phyloP scores from a whole-genome alignment of 805 yeast genomes.

The Wickerhamiella sorbophila region DNA sequence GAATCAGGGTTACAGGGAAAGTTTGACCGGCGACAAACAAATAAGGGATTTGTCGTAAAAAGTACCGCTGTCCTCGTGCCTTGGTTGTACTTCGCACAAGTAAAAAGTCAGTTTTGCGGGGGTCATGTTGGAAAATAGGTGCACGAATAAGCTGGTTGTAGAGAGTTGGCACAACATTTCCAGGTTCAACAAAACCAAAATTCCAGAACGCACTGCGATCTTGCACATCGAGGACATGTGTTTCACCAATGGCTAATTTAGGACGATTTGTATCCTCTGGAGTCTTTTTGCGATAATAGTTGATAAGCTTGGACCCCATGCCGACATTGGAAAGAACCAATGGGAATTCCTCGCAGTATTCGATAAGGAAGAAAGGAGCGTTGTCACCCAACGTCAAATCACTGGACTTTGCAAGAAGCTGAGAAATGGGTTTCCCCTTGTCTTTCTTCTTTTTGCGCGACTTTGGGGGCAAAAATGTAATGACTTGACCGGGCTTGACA shows the following conservation, averaged over 20 bases:
- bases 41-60: slow-evolving; percentile 51
- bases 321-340: slow-evolving; percentile 74
- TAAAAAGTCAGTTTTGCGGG: slow-evolving; percentile 64
- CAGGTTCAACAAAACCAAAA: slow-evolving; percentile 91
- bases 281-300: slow-evolving; percentile 73
- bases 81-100: slow-evolving; percentile 66
- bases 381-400: slow-evolving; percentile 79
- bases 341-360: slow-evolving; percentile 84
- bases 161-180: slow-evolving; percentile 82
- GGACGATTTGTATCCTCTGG: slow-evolving; percentile 80
- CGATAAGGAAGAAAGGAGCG: slow-evolving; percentile 62
- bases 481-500: slow-evolving; percentile 61
- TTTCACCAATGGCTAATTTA: slow-evolving; percentile 79
- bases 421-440: slow-evolving; percentile 65
- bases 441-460: slow-evolving; percentile 78
- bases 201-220: slow-evolving; percentile 98
- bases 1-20: slow-evolving; percentile 85
- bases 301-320: slow-evolving; percentile 87
- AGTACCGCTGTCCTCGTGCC: slow-evolving; percentile 49
- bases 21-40: slow-evolving; percentile 83
- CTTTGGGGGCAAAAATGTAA: slow-evolving; percentile 63
- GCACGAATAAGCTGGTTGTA: slow-evolving; percentile 88
- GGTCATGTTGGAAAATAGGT: slow-evolving; percentile 81
- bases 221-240: slow-evolving; percentile 89
- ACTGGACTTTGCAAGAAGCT: slow-evolving; percentile 51